Percentiles rank a stretch among this genome's conserved stretches.
These are phyloP conservation scores for Termitomyces bulborhizus DNA, from an alignment of 768 basidiomycete species.

Conservation along the genomic window DNA sequence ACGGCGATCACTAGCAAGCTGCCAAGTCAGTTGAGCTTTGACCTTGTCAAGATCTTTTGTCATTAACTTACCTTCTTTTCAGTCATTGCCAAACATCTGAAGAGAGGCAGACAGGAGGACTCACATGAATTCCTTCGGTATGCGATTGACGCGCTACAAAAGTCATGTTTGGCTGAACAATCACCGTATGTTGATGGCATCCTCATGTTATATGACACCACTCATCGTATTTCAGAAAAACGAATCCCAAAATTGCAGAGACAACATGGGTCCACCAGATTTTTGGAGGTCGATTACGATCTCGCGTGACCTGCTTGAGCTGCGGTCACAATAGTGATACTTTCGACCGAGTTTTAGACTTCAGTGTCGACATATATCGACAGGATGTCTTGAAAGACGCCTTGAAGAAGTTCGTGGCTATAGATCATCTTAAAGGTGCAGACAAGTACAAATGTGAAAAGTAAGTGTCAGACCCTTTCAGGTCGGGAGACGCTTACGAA, in stretches of 20 bases:
- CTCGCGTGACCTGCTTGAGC: slow-evolving; percentile 78
- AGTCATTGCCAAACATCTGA: slow-evolving; percentile 92
- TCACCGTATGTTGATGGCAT: slow-evolving; percentile 48
- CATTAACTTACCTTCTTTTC: slow-evolving; percentile 2
- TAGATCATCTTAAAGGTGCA: slow-evolving; percentile 79
- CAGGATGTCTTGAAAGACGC: slow-evolving; percentile 61
- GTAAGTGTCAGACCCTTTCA: slow-evolving; percentile 38
- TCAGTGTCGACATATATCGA: slow-evolving; percentile 83
- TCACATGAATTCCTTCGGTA: slow-evolving; percentile 97
- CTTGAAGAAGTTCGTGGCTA: slow-evolving; percentile 70
- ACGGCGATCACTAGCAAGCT: slow-evolving; percentile 59
- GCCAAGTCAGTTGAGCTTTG: slow-evolving; percentile 43
- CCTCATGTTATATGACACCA: neutral
- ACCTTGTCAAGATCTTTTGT: neutral
- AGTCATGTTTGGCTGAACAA: slow-evolving; percentile 66
- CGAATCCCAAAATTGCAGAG: slow-evolving; percentile 65
- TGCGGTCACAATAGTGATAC: slow-evolving; percentile 92
- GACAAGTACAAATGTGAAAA: slow-evolving; percentile 99
- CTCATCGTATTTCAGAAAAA: slow-evolving; percentile 42
- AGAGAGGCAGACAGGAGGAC: slow-evolving; percentile 91
- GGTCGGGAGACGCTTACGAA: neutral
- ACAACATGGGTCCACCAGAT: slow-evolving; percentile 93
- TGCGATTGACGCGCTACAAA: slow-evolving; percentile 87
- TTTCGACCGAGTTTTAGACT: slow-evolving; percentile 90
- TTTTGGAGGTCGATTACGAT: slow-evolving; percentile 89